phyloP scores from a whole-genome alignment of 1,139 yeast genomes.

The Candida sp. region DNA sequence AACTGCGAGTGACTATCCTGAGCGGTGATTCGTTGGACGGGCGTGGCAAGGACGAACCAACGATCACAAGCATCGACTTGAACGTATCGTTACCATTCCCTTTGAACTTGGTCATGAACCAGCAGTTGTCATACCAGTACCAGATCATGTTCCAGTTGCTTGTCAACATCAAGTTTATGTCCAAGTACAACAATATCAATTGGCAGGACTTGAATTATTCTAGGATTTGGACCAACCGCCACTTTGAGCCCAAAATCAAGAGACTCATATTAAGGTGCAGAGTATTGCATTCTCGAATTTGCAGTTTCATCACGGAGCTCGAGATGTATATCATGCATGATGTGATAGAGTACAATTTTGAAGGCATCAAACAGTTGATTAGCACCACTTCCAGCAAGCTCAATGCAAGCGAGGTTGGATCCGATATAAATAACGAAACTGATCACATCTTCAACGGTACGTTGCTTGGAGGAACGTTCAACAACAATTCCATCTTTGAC shows the following conservation, averaged over 20 bases:
- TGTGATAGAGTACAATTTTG: constrained; percentile 64
- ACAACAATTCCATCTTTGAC: constrained; percentile 32
- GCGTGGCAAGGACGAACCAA: constrained; percentile 10
- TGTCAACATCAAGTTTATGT: constrained; percentile 63
- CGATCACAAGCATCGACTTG: constrained; percentile 55
- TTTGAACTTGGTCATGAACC: constrained; percentile 71
- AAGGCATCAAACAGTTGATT: constrained; percentile 34
- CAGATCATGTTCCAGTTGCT: constrained; percentile 82
- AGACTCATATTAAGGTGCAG: constrained; percentile 65
- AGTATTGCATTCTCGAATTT: constrained; percentile 64
- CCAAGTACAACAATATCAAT: constrained; percentile 60
- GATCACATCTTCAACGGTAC: constrained; percentile 7
- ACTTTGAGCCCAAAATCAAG: constrained; percentile 43
- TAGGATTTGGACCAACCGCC: constrained; percentile 63
- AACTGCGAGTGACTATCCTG: neutral
- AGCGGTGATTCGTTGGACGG: neutral
- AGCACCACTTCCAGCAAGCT: constrained; percentile 20
- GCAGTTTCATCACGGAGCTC: constrained; percentile 59
- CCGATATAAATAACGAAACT: constrained; percentile 4
- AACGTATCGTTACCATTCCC: constrained; percentile 87
- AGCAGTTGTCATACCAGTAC: constrained; percentile 76
- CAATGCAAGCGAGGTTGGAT: constrained; percentile 6
- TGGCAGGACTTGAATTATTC: constrained; percentile 80
- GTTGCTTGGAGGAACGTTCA: constrained; percentile 11
- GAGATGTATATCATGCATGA: constrained; percentile 61